Conservation (phyloP, 1,139 yeast species). For the Taphrina pruni region DNA sequence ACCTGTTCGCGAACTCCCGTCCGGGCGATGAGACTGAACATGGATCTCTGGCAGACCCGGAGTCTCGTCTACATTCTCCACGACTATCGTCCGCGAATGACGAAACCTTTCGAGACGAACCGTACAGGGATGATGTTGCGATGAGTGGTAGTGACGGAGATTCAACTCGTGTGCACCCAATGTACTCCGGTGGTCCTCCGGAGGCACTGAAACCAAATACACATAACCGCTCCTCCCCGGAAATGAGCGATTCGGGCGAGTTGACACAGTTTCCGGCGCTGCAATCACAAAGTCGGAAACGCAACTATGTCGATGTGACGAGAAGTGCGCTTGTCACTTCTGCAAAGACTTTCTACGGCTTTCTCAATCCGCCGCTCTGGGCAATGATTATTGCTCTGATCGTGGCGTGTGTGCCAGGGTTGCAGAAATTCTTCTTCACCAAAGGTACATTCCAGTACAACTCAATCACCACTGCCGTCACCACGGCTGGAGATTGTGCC, state of each 20-base stretch:
- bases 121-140: slow-evolving; percentile 8
- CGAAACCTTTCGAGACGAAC: slow-evolving; percentile 18
- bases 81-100: background rate
- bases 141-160: background rate
- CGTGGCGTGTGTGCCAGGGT: slow-evolving; percentile 78
- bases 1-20: slow-evolving; percentile 55
- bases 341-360: slow-evolving; percentile 49
- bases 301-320: background rate
- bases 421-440: slow-evolving; percentile 68
- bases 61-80: slow-evolving; percentile 8
- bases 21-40: slow-evolving; percentile 39
- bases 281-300: slow-evolving; percentile 16
- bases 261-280: slow-evolving; percentile 39
- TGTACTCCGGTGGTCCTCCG: slow-evolving; percentile 11
- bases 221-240: background rate
- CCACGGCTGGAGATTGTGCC: slow-evolving; percentile 83
- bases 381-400: slow-evolving; percentile 83
- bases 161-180: background rate
- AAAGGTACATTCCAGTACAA: slow-evolving; percentile 71
- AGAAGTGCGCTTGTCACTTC: background rate
- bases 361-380: slow-evolving; percentile 95
- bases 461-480: slow-evolving; percentile 76
- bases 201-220: slow-evolving; percentile 2
- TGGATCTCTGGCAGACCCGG: slow-evolving; percentile 34
- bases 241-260: slow-evolving; percentile 29